Evolutionary conservation across 2,329 filamentous ascomycete species (phyloP).

Genomic region (Calonectria pauciramosa): DNA sequence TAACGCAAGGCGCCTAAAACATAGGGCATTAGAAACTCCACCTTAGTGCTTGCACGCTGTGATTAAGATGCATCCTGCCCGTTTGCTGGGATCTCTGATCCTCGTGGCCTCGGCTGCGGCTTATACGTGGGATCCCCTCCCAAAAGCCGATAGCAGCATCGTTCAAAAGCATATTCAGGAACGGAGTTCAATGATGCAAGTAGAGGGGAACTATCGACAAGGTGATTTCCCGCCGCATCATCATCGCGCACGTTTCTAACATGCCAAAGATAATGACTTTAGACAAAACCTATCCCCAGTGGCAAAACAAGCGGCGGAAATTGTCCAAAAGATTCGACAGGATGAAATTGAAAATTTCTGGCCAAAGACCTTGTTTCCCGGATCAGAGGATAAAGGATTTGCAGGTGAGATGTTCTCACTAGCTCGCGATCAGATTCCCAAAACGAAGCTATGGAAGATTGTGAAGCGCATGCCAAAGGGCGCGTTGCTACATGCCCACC

Average conservation of each 20-base stretch:
- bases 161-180: not conserved
- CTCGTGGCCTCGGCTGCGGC: not conserved
- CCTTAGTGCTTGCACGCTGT: not conserved
- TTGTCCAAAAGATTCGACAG: not conserved
- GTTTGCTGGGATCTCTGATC: not conserved
- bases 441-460: conserved; percentile 19
- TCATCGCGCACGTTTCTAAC: not conserved
- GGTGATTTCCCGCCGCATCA: not conserved
- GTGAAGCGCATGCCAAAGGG: conserved; percentile 11
- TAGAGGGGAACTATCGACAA: not conserved
- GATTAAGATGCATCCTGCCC: not conserved
- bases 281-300: not conserved
- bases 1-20: not conserved
- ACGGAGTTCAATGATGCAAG: not conserved
- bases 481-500: conserved; percentile 11
- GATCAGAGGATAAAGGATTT: not conserved
- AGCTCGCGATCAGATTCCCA: not conserved
- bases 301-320: not conserved
- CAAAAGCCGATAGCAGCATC: not conserved
- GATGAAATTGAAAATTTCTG: conserved; percentile 11
- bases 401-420: conserved; percentile 9
- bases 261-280: not conserved
- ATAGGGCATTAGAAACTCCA: not conserved
- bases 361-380: not conserved
- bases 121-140: not conserved